phyloP scores from a whole-genome alignment of 1,284 basidiomycete species.

The Ceratobasidium sp. region DNA sequence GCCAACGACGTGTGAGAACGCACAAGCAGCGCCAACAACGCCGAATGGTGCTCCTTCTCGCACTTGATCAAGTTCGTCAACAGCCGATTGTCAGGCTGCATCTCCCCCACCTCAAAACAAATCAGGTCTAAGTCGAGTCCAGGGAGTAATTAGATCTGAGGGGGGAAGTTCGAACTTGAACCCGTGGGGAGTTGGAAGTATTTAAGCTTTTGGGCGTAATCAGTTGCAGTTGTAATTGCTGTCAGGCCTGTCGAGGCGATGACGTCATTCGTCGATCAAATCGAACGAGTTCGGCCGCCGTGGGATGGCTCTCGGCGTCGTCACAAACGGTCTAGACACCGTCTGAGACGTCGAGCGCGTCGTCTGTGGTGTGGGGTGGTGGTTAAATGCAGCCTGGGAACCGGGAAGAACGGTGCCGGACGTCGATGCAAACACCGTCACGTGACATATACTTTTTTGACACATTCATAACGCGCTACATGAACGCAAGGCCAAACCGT shows the following conservation, averaged over 20 bases:
- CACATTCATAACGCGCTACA: too few species aligned
- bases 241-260: neutral
- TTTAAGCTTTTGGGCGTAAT: conserved; percentile 12
- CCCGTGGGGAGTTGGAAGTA: conserved; percentile 1
- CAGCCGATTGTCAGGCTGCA: conserved; percentile 69
- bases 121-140: neutral
- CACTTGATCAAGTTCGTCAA: conserved; percentile 73
- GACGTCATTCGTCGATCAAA: conserved; percentile 22
- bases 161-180: neutral
- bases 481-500: too few species aligned
- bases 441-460: neutral
- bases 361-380: conserved; percentile 7
- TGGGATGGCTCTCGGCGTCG: neutral
- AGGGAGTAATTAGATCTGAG: conserved; percentile 10
- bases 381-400: too few species aligned
- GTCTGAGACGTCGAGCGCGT: neutral
- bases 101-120: neutral
- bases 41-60: conserved; percentile 78
- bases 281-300: conserved; percentile 14
- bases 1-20: conserved; percentile 72
- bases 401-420: neutral
- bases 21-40: conserved; percentile 68
- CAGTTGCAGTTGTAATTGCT: too few species aligned
- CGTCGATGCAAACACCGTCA: conserved; percentile 10
- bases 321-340: neutral